Base-by-base conservation (phyloP, 2,329 filamentous ascomycete genomes). In the Colletotrichum neosansevieriae region DNA sequence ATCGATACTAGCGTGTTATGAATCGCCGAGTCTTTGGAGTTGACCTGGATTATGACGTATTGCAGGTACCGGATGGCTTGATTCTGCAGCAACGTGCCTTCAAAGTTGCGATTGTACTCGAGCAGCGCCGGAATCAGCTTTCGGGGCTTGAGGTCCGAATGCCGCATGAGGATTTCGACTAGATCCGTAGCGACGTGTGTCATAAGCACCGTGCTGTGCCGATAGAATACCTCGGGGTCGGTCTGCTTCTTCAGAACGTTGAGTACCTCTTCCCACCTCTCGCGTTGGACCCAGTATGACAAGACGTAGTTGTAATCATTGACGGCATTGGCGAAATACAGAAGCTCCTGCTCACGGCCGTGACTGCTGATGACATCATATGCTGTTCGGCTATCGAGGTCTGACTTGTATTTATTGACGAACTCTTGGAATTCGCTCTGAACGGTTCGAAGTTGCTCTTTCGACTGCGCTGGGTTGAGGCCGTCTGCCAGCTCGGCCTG, bases 1-100 rank as follows among this genome's bases (percentile, higher is more conserved):
- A 99, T 95, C 9, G 95, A 97, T 56, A 99, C 93, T 6, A 99
- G 88, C 0, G 96, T 98, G 78, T 99, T 99, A 82, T 99, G 96
- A 11, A 99, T 91, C 2, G 96, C 95, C 3, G 96, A 90, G 74
- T 95, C 87, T 67, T 91, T 86, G 60, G 94, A 91, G 77, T 92
- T 86, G 75, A 94, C 86, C 81, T 95, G 88, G 81, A 97, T 94
- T 75, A 99, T 94, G 67, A 94, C 93, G 78, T 95, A 97, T 72
- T 94, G 93, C 19, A 99, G 89, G 77, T 99, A 99, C 47, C 96
- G 89, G 44, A 98, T 86, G 1, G 96, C 96, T 82, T 99, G 96
- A 74, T 98, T 98, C 77, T 93, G 89, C 6, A 82, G 78, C 32
- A 95, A 81, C 0, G 92, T 81, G 0, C 91, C 91, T 58, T 85